Conservation (phyloP, 2,329 filamentous ascomycete genomes). For the Botrytis tulipae region DNA sequence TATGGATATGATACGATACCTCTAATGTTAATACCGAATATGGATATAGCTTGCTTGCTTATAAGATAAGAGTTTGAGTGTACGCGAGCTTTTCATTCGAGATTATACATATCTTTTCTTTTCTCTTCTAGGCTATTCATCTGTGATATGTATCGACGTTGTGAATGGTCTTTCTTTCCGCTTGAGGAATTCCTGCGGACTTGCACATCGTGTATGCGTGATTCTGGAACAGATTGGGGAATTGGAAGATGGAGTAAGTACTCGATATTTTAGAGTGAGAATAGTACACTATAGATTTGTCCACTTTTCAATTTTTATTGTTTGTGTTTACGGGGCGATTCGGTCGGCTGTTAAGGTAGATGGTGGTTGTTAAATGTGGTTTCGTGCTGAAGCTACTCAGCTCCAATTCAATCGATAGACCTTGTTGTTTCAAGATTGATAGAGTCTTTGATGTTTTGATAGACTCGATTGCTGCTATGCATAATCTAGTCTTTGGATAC, state of each 20-base stretch:
- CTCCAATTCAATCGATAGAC: no score
- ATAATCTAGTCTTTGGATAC: no score
- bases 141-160: neutral
- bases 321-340: neutral
- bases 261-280: neutral
- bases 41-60: neutral
- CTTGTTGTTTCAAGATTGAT: no score
- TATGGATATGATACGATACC: constrained; percentile 7
- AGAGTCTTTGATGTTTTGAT: no score
- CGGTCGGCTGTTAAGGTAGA: neutral
- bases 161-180: neutral
- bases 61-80: neutral
- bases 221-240: neutral
- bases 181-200: neutral
- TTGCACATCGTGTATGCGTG: neutral
- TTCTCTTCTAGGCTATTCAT: neutral
- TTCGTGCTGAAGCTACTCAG: no score
- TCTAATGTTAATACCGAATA: constrained; percentile 3
- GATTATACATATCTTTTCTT: neutral
- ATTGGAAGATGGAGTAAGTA: neutral
- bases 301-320: neutral
- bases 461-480: no score
- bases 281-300: neutral
- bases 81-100: neutral
- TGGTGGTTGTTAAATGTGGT: neutral